A percentile compares a stretch with the other conserved stretches of the same genome.
phyloP scores from a whole-genome alignment of 2,329 filamentous ascomycete species.

The Phaeosphaeriaceae sp. region DNA sequence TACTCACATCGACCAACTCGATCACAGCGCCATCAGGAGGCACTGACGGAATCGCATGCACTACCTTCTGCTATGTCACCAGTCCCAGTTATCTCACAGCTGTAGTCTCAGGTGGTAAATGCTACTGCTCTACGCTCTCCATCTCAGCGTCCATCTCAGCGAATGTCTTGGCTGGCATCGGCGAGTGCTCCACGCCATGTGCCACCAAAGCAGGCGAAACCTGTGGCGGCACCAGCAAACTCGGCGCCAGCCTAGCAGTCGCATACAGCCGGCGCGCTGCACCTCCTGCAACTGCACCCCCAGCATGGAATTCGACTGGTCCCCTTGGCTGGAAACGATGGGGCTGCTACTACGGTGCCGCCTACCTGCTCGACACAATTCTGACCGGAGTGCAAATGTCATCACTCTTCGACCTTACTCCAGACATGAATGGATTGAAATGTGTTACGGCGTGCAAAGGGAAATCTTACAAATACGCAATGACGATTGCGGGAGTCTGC shows the following conservation, averaged over 20 bases:
- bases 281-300: slow-evolving; percentile 1
- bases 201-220: not conserved
- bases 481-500: slow-evolving; percentile 1
- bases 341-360: slow-evolving; percentile 14
- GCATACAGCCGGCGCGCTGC: not conserved
- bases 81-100: not conserved
- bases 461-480: not conserved
- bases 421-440: not conserved
- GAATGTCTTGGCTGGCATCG: not conserved
- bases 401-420: not conserved
- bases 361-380: slow-evolving; percentile 14
- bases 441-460: slow-evolving; percentile 3
- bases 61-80: not conserved
- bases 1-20: not conserved
- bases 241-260: slow-evolving; percentile 1
- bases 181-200: slow-evolving; percentile 8
- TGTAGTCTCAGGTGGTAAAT: slow-evolving; percentile 1
- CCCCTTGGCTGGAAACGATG: not conserved
- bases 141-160: not conserved
- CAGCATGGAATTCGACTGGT: not conserved
- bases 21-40: not conserved
- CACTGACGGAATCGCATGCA: not conserved
- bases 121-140: slow-evolving; percentile 10
- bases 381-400: slow-evolving; percentile 3
- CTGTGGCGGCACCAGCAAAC: slow-evolving; percentile 11